Evolutionary conservation across 352 stramenopile species (phyloP), one percentile per base, ranked within the genome.

Genomic region (Phytophthora aleatoria): DNA sequence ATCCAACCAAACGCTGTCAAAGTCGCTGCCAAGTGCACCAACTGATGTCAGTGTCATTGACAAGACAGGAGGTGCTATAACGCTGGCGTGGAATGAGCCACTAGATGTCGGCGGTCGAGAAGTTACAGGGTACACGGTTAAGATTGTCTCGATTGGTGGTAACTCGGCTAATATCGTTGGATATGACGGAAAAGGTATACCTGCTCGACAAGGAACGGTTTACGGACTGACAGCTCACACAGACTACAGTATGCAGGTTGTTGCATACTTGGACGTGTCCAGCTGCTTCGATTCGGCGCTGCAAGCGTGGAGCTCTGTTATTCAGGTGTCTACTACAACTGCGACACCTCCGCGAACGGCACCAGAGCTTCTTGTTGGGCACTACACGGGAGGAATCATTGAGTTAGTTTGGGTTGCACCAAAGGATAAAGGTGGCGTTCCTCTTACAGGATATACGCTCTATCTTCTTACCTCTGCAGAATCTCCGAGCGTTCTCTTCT

Each of bases 91-190:
- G 83, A 48, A 63, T 1, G 79, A 86, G n/a, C 81, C 83, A 4
- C 57, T 85, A 0, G 83, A 92, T 50, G 35, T 85, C 38, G 83
- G 71, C 10, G 83, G 81, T 1, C 67, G 71, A 2, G 47, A 54
- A 28, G 74, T 92, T 43, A 73, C 66, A 2, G 83, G 79, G 1
- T 90, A 92, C 45, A 42, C 52, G 0, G 42, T 90, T 9, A 74
- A 73, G 44, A 60, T 87, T 30, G 61, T 57, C 30, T 53, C 53
- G 0, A 44, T 60, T 0, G 57, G 57, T 10, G 49, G 15, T 2
- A 64, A 20, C 3, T 33, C 24, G 1, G 48, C 15, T 8, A 64
- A 68, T 31, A 11, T 62, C 0, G 27, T 89, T n/a, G 79, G 68
- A 1, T 90, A 90, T 52, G 74, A 90, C 47, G 77, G 81, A 13